These are phyloP conservation scores for Apophysomyces ossiformis DNA, from an alignment of 371 early-diverging fungal genomes.

Conservation along the genomic window DNA sequence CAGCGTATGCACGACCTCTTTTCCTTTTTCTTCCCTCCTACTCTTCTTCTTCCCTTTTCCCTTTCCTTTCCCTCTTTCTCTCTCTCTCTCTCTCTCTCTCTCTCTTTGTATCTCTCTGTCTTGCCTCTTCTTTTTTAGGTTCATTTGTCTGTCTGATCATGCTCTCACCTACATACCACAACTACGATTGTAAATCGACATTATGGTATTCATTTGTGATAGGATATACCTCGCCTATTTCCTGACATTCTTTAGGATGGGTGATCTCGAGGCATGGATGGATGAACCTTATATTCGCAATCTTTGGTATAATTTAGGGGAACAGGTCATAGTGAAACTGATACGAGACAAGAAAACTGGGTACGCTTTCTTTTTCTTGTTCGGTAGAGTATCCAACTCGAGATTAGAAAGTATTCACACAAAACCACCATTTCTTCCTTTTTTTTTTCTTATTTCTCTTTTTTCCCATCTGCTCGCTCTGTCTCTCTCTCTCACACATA, in stretches of 20 bases:
- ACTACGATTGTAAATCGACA: neutral
- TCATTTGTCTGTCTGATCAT: neutral
- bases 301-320: constrained; percentile 68
- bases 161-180: neutral
- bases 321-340: constrained; percentile 44
- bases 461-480: too few species aligned
- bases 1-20: constrained; percentile 3
- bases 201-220: neutral
- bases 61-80: neutral
- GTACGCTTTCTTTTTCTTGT: constrained; percentile 2
- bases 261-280: constrained; percentile 84
- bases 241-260: constrained; percentile 58
- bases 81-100: neutral
- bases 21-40: constrained; percentile 9
- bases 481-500: too few species aligned
- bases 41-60: constrained; percentile 15
- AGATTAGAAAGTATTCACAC: constrained; percentile 6
- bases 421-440: neutral
- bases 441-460: neutral
- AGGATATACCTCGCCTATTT: neutral
- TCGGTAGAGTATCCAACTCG: neutral
- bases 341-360: constrained; percentile 11
- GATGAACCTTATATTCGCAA: constrained; percentile 72
- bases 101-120: neutral
- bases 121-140: neutral